Evolutionary conservation across 2,329 filamentous ascomycete species (phyloP).

Genomic region (Blastomyces parvus): DNA sequence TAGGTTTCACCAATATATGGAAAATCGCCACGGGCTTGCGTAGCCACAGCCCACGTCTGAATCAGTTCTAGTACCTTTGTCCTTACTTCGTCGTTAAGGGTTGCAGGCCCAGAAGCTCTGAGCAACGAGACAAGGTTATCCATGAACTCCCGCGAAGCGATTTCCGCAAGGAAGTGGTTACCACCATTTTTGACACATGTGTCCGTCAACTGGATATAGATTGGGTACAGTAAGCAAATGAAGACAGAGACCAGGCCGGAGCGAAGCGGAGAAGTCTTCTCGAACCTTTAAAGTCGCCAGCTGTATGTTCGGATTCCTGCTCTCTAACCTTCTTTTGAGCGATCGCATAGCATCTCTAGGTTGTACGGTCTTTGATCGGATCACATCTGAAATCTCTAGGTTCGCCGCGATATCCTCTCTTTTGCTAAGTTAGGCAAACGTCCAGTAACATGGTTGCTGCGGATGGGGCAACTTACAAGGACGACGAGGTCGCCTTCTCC

Average conservation of each 20-base stretch:
- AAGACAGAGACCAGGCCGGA: not conserved
- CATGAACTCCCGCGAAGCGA: conserved; percentile 96
- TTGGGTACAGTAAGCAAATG: conserved; percentile 7
- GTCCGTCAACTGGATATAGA: conserved; percentile 63
- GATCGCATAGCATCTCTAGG: conserved; percentile 98
- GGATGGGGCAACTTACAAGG: conserved; percentile 54
- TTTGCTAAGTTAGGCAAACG: conserved; percentile 14
- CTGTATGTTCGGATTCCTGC: conserved; percentile 96
- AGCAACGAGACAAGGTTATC: conserved; percentile 89
- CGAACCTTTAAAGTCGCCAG: conserved; percentile 80
- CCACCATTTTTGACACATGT: conserved; percentile 98
- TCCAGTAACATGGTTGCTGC: conserved; percentile 6
- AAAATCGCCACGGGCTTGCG: conserved; percentile 73
- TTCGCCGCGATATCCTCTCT: conserved; percentile 96
- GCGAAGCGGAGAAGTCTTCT: conserved; percentile 6
- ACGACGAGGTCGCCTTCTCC: conserved; percentile 87
- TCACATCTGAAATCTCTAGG: conserved; percentile 94
- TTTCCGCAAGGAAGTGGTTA: conserved; percentile 86
- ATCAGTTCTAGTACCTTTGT: conserved; percentile 86
- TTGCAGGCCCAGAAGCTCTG: conserved; percentile 62
- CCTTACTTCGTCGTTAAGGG: conserved; percentile 76
- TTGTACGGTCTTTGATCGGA: conserved; percentile 93
- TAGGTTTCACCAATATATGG: conserved; percentile 86
- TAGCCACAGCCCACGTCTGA: conserved; percentile 84
- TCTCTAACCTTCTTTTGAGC: conserved; percentile 84